Base-by-base conservation (phyloP, 257 asterid genomes). In the Salvia rosmarinus region DNA sequence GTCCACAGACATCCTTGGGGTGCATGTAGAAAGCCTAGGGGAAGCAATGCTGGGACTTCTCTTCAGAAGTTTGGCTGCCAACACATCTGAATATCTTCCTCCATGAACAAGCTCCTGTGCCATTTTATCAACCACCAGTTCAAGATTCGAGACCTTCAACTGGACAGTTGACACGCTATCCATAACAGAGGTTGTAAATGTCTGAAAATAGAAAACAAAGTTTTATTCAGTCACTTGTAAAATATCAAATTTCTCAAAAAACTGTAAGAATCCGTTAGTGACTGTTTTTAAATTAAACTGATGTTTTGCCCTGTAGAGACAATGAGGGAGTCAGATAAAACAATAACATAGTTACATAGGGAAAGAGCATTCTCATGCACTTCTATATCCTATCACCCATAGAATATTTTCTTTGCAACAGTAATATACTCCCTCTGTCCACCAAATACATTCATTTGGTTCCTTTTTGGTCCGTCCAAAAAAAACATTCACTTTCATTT, bases 121-220 rank as follows among this genome's bases (percentile, higher is more conserved):
- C 87, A 93, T 79, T 73, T 86, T 86, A 79, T 87, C 88, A 46
- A 93, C 88, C 79, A 87, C 86, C 30, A 75, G 71, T 76, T 93
- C 98, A 71, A 94, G 92, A 85, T 83, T 83, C 52, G 96, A 88
- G 61, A 94, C 98, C 80, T 94, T 94, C 73, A 62, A 51, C 87
- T 89, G 97, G 78, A 90, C 83, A 79, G 75, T 64, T 42, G 97
- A 90, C 81, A 94, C 79, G 80, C 89, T 87, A 70, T 89, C 96
- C 87, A 83, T 75, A 50, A 88, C 67, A 55, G 87, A 83, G 75
- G 86, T 64, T 54, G 96, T 77, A 71, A 94, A 86, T 57, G 70
- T 88, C 97, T 94, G 89, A 55, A 79, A 71, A 73, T 17, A 39
- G 70, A 76, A 79, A 12, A 66, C 37, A 14, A 52, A 34, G 16